Evolutionary conservation across 305 asterid species (phyloP), one percentile per base, ranked within the genome.

Genomic region (Fraxinus velutina): DNA sequence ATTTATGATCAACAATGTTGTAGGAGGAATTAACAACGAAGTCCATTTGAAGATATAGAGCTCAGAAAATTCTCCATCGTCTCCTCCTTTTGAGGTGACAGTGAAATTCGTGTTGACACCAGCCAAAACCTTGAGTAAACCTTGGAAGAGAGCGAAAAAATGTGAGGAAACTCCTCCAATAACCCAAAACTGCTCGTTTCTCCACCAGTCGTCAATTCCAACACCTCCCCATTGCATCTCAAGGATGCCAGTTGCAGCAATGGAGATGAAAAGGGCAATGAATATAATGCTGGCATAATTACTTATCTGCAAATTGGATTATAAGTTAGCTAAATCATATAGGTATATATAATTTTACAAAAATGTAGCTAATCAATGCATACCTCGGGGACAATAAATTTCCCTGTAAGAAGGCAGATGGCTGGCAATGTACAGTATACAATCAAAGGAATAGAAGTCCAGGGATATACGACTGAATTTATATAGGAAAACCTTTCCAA

Each of bases 171-270:
- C 97, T 12, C 98, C 98, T 71, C 98, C 97, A 17, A 94, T 92
- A 37, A 94, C 98, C 98, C 98, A 94, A 80, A 94, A 94, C 86
- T 94, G 98, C 92, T 94, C 97, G 76, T 93, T 94, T 87, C 98
- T 91, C 98, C 97, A 94, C 98, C 97, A 94, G 79, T 93, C 97
- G 6, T 94, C 97, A 37, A 94, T 83, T 19, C 89, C 86, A 6
- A 94, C 97, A 17, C 97, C 92, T 60, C 98, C 98, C 98, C 98
- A 94, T 84, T 89, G 95, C 98, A 92, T 94, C 87, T 94, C 98
- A 15, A 94, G 93, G 88, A 90, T 83, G 4, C 98, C 97, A 0
- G 98, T 92, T 22, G 91, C 90, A 34, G 96, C 98, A 37, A 94
- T 92, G 68, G 96, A 86, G 84, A 90, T 84, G 91, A 94, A 94